Evolutionary conservation across 2,329 filamentous ascomycete species (phyloP), one percentile per base, ranked within the genome.

Genomic region (Exophiala bonariae): DNA sequence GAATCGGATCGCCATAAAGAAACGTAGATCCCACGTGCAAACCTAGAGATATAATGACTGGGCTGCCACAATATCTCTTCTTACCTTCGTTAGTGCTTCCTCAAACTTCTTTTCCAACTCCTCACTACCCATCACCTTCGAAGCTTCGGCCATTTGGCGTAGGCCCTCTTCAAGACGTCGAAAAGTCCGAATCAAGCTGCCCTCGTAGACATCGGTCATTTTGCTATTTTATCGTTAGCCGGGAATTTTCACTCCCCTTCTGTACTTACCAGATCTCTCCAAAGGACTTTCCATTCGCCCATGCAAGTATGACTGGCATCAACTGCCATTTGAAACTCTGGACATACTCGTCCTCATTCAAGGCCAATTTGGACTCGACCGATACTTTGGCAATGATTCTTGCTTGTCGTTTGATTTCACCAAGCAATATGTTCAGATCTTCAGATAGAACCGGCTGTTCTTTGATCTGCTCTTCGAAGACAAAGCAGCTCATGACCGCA

Each of bases 191-290:
- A 99, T 97, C 52, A 99, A 75, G 49, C 89, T 96, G 50, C 93
- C 93, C 73, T 99, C 93, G 69, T 96, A 99, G 20, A 92, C 89
- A 61, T 96, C 92, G 20, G 93, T 97, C 91, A 99, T 96, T 89
- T 95, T 95, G 72, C 92, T 95, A 55, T 14, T 22, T 16, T 11
- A 26, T 22, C 31, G 44, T 57, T 43, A 52, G 48, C 23, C 22
- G 6, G 41, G 19, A 41, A 44, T 44, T 43, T 42, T 54, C 54
- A 13, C 7, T 16, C 19, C 9, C n/a, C 9, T 5, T 20, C 26
- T 18, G 23, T 47, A 81, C 89, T 64, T 81, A 96, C 92, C 93
- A 97, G 54, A 99, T 96, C 59, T 96, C 85, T 1, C 87, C 83
- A 73, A 99, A 99, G 0, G 87, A 83, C 59, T 86, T 87, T 40